Base-by-base conservation (phyloP, 202 grass and related monocot species). In the Cymbopogon flexuosus region DNA sequence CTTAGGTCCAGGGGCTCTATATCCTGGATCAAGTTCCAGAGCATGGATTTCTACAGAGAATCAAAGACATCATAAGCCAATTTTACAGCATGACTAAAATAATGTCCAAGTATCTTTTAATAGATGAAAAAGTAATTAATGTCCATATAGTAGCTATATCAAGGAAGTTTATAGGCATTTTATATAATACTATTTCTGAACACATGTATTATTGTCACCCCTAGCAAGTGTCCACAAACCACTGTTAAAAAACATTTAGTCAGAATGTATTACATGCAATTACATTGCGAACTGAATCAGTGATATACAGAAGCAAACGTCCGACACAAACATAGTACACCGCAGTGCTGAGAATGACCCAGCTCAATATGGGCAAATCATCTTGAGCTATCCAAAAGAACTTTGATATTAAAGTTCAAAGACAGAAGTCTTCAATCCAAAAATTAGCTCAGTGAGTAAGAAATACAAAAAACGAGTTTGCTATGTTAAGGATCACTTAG, bases 21-120 rank as follows among this genome's bases (percentile, higher is more conserved):
- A 65, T 98, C 95, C 85, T 98, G 95, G 67, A 98, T 88, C 90
- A 94, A 86, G 65, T 88, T 93, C 82, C 87, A 94, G 31, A 98
- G 64, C 73, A 93, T 75, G 76, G 86, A 94, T 84, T 91, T 93
- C 95, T 94, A 88, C 79, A 88, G 30, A 19, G 62, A 70, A 79
- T 31, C 65, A 84, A 72, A 62, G 15, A 72, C n/a, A 43, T 24
- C 40, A 75, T 83, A 72, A 88, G 56, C 3, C 34, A 70, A 73
- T 16, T 72, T 72, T 80, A 65, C 16, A 71, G 68, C 56, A 56
- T n/a, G 16, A 27, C 4, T 12, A 63, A 68, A 82, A 82, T 0
- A 75, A 66, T 75, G 78, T 73, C 6, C 12, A 45, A 27, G 15
- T 67, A n/a, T 5, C 43, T 16, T 73, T 79, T n/a, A 31, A 31